Evolutionary conservation across 2,329 filamentous ascomycete genomes (phyloP).

Genomic region (Calonectria naviculata): DNA sequence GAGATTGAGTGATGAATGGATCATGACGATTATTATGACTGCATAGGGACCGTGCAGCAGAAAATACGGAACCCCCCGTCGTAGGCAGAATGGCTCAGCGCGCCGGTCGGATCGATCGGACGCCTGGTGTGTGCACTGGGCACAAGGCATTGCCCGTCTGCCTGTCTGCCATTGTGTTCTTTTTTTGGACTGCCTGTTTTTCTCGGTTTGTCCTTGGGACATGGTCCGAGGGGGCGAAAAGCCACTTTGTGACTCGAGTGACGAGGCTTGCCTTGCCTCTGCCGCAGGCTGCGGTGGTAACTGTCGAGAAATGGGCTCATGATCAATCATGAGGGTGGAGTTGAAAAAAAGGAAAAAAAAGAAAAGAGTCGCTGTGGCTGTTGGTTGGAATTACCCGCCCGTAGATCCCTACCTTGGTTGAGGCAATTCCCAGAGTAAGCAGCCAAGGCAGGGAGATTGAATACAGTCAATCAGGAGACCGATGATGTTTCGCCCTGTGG

Average conservation of each 20-base stretch:
- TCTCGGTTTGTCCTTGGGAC: background rate
- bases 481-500: slow-evolving; percentile 2
- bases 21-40: background rate
- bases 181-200: background rate
- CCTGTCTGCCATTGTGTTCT: background rate
- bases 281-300: background rate
- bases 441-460: background rate
- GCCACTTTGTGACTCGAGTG: slow-evolving; percentile 3
- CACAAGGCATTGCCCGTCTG: background rate
- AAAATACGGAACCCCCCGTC: background rate
- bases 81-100: background rate
- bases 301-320: background rate
- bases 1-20: background rate
- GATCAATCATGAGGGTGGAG: background rate
- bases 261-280: background rate
- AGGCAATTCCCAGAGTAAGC: background rate
- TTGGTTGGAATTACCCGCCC: background rate
- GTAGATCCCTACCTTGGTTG: background rate
- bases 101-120: background rate
- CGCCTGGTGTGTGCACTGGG: background rate
- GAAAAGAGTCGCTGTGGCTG: background rate
- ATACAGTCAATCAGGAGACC: slow-evolving; percentile 5
- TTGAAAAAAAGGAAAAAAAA: background rate
- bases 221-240: background rate
- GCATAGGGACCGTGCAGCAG: background rate